These are phyloP conservation scores for Steccherinum ochraceum DNA, from an alignment of 768 basidiomycete genomes.

Conservation along the genomic window DNA sequence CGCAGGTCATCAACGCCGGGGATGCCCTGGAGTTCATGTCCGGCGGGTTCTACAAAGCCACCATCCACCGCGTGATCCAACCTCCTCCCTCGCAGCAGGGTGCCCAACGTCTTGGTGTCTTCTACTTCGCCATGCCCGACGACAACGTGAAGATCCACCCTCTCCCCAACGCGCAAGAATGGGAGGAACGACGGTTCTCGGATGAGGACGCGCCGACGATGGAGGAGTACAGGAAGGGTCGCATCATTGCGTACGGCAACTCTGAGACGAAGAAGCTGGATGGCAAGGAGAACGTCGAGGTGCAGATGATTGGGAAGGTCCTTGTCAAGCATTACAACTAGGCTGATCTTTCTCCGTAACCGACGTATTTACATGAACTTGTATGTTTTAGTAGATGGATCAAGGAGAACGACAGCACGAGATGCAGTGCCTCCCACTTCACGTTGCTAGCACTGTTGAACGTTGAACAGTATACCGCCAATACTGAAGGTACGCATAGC, in stretches of 20 bases:
- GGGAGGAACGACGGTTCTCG: constrained; percentile 37
- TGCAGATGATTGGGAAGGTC: constrained; percentile 32
- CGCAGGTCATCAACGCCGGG: constrained; percentile 34
- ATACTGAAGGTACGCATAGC: no score
- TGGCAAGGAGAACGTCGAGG: constrained; percentile 24
- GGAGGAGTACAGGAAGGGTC: constrained; percentile 24
- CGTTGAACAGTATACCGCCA: no score
- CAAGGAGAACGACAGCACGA: no score
- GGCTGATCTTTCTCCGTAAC: no score
- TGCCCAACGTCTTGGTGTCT: constrained; percentile 29
- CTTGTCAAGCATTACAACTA: constrained; percentile 27
- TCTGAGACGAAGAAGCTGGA: constrained; percentile 21
- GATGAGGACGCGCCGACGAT: constrained; percentile 23
- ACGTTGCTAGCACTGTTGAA: no score
- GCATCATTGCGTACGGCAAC: constrained; percentile 25
- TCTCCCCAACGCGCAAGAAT: constrained; percentile 33
- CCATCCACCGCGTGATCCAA: constrained; percentile 32
- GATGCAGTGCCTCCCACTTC: no score
- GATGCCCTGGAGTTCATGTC: constrained; percentile 30
- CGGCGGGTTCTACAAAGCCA: constrained; percentile 31
- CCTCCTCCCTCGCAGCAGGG: constrained; percentile 29
- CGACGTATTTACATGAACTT: no score
- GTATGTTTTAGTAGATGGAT: no score
- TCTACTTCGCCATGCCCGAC: constrained; percentile 29
- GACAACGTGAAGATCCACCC: constrained; percentile 25